phyloP scores from a whole-genome alignment of 495 filamentous ascomycete species.

The Podospora anserina region DNA sequence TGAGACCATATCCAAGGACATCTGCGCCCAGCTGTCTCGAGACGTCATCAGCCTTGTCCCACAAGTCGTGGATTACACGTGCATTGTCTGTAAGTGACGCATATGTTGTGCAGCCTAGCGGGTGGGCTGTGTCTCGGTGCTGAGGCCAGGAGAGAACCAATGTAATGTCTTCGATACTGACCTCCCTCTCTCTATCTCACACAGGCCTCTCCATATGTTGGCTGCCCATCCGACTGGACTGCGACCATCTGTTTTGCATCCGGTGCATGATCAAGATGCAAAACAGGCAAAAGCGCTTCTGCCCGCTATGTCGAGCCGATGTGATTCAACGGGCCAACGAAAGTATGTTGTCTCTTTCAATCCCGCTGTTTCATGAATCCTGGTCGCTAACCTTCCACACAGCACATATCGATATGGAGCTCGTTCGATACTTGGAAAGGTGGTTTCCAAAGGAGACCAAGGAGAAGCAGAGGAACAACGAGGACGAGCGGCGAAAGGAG shows the following conservation, averaged over 20 bases:
- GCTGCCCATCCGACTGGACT: constrained; percentile 63
- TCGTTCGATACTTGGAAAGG: constrained; percentile 36
- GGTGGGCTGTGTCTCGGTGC: neutral
- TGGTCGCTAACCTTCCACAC: neutral
- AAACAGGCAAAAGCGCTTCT: constrained; percentile 52
- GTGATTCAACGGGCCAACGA: constrained; percentile 59
- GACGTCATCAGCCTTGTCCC: constrained; percentile 64
- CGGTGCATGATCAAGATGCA: constrained; percentile 70
- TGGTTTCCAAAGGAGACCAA: constrained; percentile 72
- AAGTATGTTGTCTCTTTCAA: constrained; percentile 32
- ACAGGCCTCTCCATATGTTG: constrained; percentile 54
- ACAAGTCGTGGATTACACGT: constrained; percentile 68
- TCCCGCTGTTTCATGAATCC: neutral
- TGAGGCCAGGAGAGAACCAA: neutral
- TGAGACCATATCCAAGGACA: constrained; percentile 58
- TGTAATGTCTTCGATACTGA: neutral
- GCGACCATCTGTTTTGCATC: constrained; percentile 68
- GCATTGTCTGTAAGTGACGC: constrained; percentile 59
- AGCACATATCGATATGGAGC: constrained; percentile 59
- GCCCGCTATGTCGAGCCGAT: constrained; percentile 64
- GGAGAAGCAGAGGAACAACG: constrained; percentile 58
- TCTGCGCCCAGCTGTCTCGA: constrained; percentile 62
- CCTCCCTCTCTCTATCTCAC: neutral
- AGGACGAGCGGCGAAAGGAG: constrained; percentile 51
- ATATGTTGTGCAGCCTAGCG: neutral